Base-by-base conservation (phyloP, 306 rosid species). In the Corylus americana region DNA sequence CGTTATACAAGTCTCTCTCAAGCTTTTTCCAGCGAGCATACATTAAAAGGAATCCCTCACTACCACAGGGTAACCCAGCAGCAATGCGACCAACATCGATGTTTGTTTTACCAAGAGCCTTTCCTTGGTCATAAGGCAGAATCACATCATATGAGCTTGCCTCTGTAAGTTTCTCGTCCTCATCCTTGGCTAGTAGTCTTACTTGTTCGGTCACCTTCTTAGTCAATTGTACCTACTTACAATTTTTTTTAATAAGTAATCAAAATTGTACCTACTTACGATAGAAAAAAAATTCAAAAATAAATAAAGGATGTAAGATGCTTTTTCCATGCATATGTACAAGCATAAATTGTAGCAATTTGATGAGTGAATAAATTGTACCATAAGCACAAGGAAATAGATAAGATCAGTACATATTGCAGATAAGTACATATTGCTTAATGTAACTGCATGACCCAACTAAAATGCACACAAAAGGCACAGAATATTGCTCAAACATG, bases 1-100 rank as follows among this genome's bases (percentile, higher is more conserved):
- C 99, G 79, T 89, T 93, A 74, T 95, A 95, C 85, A 95, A 87
- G 71, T 95, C 99, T 81, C 88, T 91, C 83, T 88, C 99, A 86
- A 95, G 97, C 89, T 95, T 95, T 88, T 84, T 95, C 99, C 99
- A 95, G 54, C 99, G 99, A 84, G 99, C 99, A 84, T 86, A 91
- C 99, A 93, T 95, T 81, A 95, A 85, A 62, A 95, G 97, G 85
- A 93, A 95, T 69, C 99, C 99, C 87, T 95, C 99, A 51, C 97
- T 95, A 20, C 99, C 99, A 54, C 99, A 95, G 35, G 99, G 99
- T 83, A 95, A 87, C 84, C 99, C 99, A 79, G 98, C 92, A 82
- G 98, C 97, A 85, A 95, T 95, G 58, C 98, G 98, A 77, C 91
- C 99, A 79, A 89, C 82, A 77, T 95, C 99, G 35, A 95, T 93